phyloP scores from a whole-genome alignment of 2,329 filamentous ascomycete genomes.

The Chrysoporthe puriensis region DNA sequence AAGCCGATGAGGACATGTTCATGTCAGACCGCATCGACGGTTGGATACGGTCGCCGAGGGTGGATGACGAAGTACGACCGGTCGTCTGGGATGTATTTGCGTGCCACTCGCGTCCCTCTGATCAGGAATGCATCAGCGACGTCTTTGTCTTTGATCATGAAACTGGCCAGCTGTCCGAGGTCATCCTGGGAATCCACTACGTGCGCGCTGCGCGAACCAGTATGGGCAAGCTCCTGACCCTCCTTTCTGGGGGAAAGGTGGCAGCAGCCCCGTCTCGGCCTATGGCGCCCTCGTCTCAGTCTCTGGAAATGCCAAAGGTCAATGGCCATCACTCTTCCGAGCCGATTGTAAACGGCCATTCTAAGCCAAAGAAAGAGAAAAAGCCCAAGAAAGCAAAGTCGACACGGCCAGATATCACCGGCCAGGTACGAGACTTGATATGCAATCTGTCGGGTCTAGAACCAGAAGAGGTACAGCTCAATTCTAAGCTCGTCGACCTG shows the following conservation, averaged over 20 bases:
- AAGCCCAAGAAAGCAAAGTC: constrained; percentile 30
- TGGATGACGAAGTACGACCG: not conserved
- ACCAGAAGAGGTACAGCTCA: not conserved
- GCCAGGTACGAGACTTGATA: not conserved
- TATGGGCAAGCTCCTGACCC: constrained; percentile 37
- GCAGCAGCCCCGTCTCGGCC: not conserved
- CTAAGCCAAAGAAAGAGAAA: not conserved
- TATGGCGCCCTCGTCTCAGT: not conserved
- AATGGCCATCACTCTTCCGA: not conserved
- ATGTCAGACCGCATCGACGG: constrained; percentile 38
- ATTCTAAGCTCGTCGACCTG: constrained; percentile 42
- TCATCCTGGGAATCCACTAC: constrained; percentile 41
- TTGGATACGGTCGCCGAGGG: constrained; percentile 38
- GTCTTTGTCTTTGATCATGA: constrained; percentile 41
- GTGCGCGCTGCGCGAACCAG: constrained; percentile 33
- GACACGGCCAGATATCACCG: constrained; percentile 1
- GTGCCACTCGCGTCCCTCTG: constrained; percentile 33
- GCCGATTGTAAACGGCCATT: not conserved
- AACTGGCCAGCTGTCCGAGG: constrained; percentile 36
- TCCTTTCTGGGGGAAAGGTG: not conserved
- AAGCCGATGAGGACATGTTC: constrained; percentile 34
- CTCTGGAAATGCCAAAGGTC: not conserved
- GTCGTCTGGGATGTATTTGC: constrained; percentile 37
- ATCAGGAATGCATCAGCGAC: constrained; percentile 38
- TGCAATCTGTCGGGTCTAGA: not conserved